phyloP scores from a whole-genome alignment of 1,284 basidiomycete genomes.

The Austroboletus niveus region DNA sequence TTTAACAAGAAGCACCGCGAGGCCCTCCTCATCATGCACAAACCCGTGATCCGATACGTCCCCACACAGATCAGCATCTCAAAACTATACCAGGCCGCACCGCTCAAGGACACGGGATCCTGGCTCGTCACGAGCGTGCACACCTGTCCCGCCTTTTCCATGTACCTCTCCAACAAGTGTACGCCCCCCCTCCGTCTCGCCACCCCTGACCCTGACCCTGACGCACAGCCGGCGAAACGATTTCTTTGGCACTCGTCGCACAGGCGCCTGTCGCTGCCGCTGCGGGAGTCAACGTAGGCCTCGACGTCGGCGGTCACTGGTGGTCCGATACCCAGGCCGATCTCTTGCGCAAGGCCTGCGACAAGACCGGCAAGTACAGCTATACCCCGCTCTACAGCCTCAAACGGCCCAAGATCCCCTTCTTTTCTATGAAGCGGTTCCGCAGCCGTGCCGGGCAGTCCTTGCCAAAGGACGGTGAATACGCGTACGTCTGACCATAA shows the following conservation, averaged over 20 bases:
- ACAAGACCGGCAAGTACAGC: constrained; percentile 11
- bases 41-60: constrained; percentile 22
- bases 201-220: neutral
- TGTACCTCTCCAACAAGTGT: constrained; percentile 31
- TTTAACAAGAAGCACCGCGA: constrained; percentile 26
- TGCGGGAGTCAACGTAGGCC: constrained; percentile 9
- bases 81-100: constrained; percentile 16
- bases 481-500: constrained; percentile 3
- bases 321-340: constrained; percentile 15
- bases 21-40: constrained; percentile 27
- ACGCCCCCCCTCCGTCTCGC: neutral
- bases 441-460: neutral
- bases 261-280: constrained; percentile 7
- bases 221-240: constrained; percentile 20
- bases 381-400: constrained; percentile 28
- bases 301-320: constrained; percentile 13
- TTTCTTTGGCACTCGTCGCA: constrained; percentile 22
- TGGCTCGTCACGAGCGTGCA: constrained; percentile 24
- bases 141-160: constrained; percentile 26
- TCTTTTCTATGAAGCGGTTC: neutral
- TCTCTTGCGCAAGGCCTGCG: constrained; percentile 19
- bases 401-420: constrained; percentile 13
- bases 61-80: constrained; percentile 15
- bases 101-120: constrained; percentile 17
- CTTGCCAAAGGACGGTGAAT: neutral